These are phyloP conservation scores for Cyanidioschyzon merolae DNA, from an alignment of 23 red algal species.

Conservation along the genomic window DNA sequence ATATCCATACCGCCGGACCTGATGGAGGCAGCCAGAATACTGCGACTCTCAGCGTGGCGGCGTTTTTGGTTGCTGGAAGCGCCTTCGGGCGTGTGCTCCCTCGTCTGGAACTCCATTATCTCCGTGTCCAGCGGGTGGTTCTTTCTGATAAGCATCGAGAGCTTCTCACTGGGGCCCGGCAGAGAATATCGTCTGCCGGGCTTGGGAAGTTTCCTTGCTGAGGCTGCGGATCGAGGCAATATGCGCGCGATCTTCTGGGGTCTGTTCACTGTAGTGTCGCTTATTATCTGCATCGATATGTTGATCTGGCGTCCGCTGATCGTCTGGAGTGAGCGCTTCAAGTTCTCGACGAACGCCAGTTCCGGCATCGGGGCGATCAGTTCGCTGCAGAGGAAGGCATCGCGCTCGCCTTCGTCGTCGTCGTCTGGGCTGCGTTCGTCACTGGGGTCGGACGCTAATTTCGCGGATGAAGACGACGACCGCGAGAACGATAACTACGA, in stretches of 20 bases:
- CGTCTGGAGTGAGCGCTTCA: constrained; percentile 85
- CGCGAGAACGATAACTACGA: too few relatives aligned
- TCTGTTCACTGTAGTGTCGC: constrained; percentile 42
- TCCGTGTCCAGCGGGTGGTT: constrained; percentile 99
- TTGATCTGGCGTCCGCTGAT: constrained; percentile 85
- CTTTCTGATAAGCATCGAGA: constrained; percentile 96
- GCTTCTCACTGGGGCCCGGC: constrained; percentile 64
- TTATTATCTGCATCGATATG: constrained; percentile 81
- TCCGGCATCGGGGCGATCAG: neutral
- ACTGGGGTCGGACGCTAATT: neutral
- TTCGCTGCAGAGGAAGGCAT: neutral
- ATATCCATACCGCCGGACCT: constrained; percentile 78
- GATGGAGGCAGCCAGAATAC: constrained; percentile 54
- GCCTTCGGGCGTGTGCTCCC: constrained; percentile 61
- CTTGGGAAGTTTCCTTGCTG: constrained; percentile 73
- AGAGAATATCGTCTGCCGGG: constrained; percentile 91
- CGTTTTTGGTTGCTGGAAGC: constrained; percentile 87
- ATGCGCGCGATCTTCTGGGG: constrained; percentile 52
- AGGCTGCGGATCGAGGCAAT: constrained; percentile 61
- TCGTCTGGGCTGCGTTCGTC: too few relatives aligned
- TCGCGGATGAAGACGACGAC: neutral
- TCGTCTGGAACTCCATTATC: constrained; percentile 97
- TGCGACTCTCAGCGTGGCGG: constrained; percentile 75
- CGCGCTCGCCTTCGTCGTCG: neutral
- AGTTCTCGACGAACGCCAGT: neutral